phyloP scores from a whole-genome alignment of 495 filamentous ascomycete genomes.

The Ramalina peruviana region DNA sequence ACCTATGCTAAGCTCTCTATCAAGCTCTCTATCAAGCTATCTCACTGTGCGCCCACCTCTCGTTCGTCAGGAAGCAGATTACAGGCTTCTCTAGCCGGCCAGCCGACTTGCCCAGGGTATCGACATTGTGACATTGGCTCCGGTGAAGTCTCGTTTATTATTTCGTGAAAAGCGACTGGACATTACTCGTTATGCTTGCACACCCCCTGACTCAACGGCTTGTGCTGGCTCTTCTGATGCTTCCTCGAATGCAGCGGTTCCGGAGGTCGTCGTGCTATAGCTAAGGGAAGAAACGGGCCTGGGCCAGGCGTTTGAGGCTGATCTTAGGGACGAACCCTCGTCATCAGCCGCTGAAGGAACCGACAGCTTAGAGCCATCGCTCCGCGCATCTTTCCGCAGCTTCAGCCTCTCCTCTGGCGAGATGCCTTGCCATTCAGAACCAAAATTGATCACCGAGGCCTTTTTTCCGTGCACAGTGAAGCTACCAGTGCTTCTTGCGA shows the following conservation, averaged over 20 bases:
- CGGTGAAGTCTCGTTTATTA: too few relatives aligned
- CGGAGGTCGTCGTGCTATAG: constrained; percentile 24
- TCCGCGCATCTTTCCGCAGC: constrained; percentile 36
- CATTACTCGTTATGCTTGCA: too few relatives aligned
- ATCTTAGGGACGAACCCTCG: constrained; percentile 22
- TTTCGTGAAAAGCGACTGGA: too few relatives aligned
- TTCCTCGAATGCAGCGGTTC: constrained; percentile 8
- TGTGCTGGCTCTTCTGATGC: neutral
- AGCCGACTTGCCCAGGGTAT: too few relatives aligned
- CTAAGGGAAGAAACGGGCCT: constrained; percentile 27
- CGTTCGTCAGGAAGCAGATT: too few relatives aligned
- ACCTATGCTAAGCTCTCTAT: too few relatives aligned
- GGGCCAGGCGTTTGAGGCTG: constrained; percentile 16
- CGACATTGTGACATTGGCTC: too few relatives aligned
- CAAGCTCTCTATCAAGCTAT: too few relatives aligned
- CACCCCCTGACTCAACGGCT: neutral
- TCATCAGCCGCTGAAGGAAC: constrained; percentile 24
- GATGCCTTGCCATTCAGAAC: constrained; percentile 75
- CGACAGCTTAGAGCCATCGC: constrained; percentile 30
- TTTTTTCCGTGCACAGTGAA: constrained; percentile 98
- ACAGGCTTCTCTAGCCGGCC: too few relatives aligned
- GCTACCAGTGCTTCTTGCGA: constrained; percentile 65
- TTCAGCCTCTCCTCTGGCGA: constrained; percentile 62
- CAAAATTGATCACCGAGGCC: constrained; percentile 88
- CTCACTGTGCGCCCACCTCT: too few relatives aligned